Percentiles rank a stretch among this genome's conserved stretches.
Evolutionary conservation across 257 asterid genomes (phyloP).

Genomic region (Solanum chaucha): DNA sequence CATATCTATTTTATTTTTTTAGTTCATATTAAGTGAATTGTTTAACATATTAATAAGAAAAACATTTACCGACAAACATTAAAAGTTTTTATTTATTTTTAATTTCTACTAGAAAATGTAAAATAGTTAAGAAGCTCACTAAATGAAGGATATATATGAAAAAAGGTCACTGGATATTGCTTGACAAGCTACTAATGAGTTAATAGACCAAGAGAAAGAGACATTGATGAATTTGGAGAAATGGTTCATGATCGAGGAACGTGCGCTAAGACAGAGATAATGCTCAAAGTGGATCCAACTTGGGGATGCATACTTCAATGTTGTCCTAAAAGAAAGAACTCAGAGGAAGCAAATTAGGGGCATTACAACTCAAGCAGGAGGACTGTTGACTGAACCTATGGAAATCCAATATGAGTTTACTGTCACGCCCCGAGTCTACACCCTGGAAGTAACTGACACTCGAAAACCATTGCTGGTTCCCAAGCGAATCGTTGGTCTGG

Average conservation of each 20-base stretch:
- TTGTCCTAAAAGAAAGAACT: neutral
- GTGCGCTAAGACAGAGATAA: neutral
- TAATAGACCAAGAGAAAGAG: neutral
- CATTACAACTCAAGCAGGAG: neutral
- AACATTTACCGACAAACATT: no score
- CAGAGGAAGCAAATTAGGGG: neutral
- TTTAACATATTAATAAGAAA: neutral
- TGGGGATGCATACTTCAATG: neutral
- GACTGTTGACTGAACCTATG: no score
- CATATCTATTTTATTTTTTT: neutral
- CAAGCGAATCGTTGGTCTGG: no score
- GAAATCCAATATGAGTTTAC: neutral
- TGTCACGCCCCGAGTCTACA: neutral
- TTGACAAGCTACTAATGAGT: neutral
- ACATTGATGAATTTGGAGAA: neutral
- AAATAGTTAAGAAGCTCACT: neutral
- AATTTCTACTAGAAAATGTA: no score
- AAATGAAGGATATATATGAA: no score
- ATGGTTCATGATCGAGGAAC: neutral
- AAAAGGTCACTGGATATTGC: neutral
- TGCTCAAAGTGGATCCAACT: neutral
- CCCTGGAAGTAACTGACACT: neutral
- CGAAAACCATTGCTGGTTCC: neutral
- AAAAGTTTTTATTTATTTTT: no score
- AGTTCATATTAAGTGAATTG: neutral